Percentiles rank a stretch among this genome's conserved stretches.
Evolutionary conservation across 768 basidiomycete species (phyloP).

Genomic region (Lactarius tabidus): DNA sequence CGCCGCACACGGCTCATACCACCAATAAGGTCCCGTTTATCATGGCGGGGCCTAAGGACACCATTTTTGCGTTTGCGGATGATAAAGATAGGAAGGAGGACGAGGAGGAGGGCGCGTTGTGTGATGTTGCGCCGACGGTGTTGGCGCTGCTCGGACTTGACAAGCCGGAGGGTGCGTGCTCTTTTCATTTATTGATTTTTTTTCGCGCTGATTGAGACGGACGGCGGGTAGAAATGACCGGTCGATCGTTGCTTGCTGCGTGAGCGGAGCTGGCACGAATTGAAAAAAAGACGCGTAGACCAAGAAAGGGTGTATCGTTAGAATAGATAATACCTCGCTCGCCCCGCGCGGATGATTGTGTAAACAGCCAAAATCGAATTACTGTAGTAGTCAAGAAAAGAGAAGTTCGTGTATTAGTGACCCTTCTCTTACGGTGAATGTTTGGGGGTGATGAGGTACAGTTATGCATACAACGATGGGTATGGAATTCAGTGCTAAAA

Average conservation of each 20-base stretch:
- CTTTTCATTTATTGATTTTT: conserved; percentile 1
- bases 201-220: background rate
- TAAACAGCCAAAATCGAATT: background rate
- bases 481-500: background rate
- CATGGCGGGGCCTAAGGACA: conserved; percentile 54
- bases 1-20: conserved; percentile 89
- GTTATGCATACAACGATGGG: conserved; percentile 8
- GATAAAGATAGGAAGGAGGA: conserved; percentile 48
- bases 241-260: conserved; percentile 46
- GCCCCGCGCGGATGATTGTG: background rate
- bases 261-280: background rate
- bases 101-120: conserved; percentile 70
- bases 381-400: background rate
- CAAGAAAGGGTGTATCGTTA: background rate
- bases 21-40: conserved; percentile 91
- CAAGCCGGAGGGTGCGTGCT: conserved; percentile 59
- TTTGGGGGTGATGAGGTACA: no score
- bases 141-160: conserved; percentile 71
- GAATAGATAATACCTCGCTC: background rate
- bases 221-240: conserved; percentile 49
- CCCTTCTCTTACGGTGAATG: no score
- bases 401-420: background rate
- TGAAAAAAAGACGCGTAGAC: background rate
- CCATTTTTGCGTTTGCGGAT: conserved; percentile 47
- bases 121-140: conserved; percentile 89